Percentiles rank a stretch among this genome's conserved stretches.
phyloP scores from a whole-genome alignment of 345 rosid species.

The Brassica incana region DNA sequence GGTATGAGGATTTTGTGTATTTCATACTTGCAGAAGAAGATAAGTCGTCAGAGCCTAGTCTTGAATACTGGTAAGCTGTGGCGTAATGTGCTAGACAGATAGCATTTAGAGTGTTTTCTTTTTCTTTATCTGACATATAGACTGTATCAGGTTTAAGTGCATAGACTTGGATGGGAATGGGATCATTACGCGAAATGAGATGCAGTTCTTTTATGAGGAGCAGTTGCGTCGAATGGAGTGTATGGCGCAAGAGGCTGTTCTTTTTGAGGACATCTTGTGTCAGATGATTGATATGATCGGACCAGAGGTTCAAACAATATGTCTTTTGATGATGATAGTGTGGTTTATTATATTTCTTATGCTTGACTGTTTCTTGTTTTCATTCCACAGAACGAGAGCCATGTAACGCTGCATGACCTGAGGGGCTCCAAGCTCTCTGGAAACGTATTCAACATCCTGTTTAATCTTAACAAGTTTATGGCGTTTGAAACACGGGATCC shows the following conservation, averaged over 20 bases:
- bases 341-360: not conserved
- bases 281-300: slow-evolving; percentile 96
- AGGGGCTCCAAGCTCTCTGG: slow-evolving; percentile 90
- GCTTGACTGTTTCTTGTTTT: slow-evolving; percentile 23
- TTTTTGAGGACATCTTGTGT: slow-evolving; percentile 90
- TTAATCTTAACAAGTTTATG: slow-evolving; percentile 95
- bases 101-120: not conserved
- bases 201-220: slow-evolving; percentile 94
- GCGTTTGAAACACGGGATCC: slow-evolving; percentile 98
- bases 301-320: slow-evolving; percentile 62
- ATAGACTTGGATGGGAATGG: slow-evolving; percentile 96
- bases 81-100: not conserved
- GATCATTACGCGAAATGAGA: slow-evolving; percentile 75
- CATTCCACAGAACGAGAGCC: slow-evolving; percentile 63
- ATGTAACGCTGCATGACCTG: slow-evolving; percentile 61
- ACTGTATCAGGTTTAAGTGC: slow-evolving; percentile 75
- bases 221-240: slow-evolving; percentile 98
- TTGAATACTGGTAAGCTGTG: slow-evolving; percentile 75
- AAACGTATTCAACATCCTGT: slow-evolving; percentile 84
- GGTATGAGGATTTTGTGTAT: slow-evolving; percentile 91
- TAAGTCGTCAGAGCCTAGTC: slow-evolving; percentile 91
- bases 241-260: slow-evolving; percentile 97
- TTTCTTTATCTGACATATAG: slow-evolving; percentile 7
- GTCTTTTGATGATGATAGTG: slow-evolving; percentile 5
- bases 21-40: slow-evolving; percentile 94